Evolutionary conservation across 2,329 filamentous ascomycete genomes (phyloP), one percentile per base, ranked within the genome.

Genomic region (Ceratocystis smalleyi): DNA sequence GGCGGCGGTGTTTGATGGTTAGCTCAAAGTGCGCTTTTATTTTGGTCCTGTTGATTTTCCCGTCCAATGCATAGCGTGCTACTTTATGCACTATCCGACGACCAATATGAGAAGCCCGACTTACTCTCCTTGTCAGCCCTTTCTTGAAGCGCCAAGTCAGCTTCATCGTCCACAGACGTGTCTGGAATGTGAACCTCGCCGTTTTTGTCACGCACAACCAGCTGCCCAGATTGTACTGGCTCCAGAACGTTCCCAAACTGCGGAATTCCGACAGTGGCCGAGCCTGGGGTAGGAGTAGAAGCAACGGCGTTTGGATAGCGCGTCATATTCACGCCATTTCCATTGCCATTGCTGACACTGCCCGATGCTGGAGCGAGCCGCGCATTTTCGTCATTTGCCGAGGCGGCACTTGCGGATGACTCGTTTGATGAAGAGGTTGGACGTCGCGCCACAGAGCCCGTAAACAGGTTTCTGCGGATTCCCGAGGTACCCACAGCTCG

Each of bases 161-260:
- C 79, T 63, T 82, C 81, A 60, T 83, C 81, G 32, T 79, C 72
- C 6, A 76, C 73, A 6, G 57, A 60, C 17, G 32, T 62, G 12
- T 64, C 63, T 6, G 62, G 61, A 6, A 86, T 73, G 71, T 84
- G 79, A 65, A 84, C 78, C 68, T 86, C 83, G 60, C 83, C 84
- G 69, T 85, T 80, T 72, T 80, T 75, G 69, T 86, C 80, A 68
- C 84, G 77, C 57, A 85, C 79, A 7, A 87, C 80, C 65, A 87
- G 85, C 68, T 85, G 83, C 0, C 72, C 73, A 1, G 73, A 70
- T 17, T 54, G 55, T 5, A 32, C 47, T 30, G 43, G 19, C 1
- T 64, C 65, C 12, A 64, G 22, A 15, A 64, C 62, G 12, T 54
- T 43, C 12, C 59, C 65, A 59, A 59, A 62, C 47, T 59, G 27